A percentile compares a stretch with the other conserved stretches of the same genome.
Evolutionary conservation across 345 rosid genomes (phyloP).

Genomic region (Rubroshorea leprosula): DNA sequence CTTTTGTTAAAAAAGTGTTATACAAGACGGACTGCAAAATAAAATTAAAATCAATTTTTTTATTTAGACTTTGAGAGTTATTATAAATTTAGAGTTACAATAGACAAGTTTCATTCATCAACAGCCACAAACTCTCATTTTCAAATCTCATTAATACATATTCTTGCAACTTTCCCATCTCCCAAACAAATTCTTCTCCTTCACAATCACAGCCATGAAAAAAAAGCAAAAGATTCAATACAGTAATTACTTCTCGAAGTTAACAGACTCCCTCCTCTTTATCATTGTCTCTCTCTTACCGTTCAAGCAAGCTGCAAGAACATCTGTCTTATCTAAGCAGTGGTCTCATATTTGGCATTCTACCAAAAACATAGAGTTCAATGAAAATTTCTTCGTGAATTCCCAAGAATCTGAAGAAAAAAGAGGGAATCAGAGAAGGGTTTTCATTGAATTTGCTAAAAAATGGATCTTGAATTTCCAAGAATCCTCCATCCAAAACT

Average conservation of each 20-base stretch:
- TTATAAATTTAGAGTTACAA: too few species aligned
- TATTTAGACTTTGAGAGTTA: too few species aligned
- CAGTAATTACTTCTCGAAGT: background rate
- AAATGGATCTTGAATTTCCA: slow-evolving; percentile 15
- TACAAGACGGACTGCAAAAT: too few species aligned
- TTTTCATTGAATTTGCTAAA: background rate
- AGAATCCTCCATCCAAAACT: background rate
- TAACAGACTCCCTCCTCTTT: slow-evolving; percentile 13
- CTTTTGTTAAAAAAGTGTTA: too few species aligned
- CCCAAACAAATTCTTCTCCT: background rate
- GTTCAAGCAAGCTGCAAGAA: slow-evolving; percentile 35
- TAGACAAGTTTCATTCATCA: too few species aligned
- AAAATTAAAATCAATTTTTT: too few species aligned
- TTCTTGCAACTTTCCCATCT: background rate
- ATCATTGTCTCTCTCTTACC: slow-evolving; percentile 26
- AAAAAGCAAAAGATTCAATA: background rate
- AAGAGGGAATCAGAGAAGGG: slow-evolving; percentile 8
- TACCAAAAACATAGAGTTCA: slow-evolving; percentile 21
- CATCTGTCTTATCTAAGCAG: slow-evolving; percentile 20
- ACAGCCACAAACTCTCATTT: too few species aligned
- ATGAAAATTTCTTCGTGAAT: slow-evolving; percentile 22
- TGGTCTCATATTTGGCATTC: slow-evolving; percentile 27
- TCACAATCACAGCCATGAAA: background rate
- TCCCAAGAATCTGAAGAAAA: background rate
- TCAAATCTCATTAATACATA: too few species aligned